phyloP scores from a whole-genome alignment of 768 basidiomycete species.

The Russula ochroleuca region DNA sequence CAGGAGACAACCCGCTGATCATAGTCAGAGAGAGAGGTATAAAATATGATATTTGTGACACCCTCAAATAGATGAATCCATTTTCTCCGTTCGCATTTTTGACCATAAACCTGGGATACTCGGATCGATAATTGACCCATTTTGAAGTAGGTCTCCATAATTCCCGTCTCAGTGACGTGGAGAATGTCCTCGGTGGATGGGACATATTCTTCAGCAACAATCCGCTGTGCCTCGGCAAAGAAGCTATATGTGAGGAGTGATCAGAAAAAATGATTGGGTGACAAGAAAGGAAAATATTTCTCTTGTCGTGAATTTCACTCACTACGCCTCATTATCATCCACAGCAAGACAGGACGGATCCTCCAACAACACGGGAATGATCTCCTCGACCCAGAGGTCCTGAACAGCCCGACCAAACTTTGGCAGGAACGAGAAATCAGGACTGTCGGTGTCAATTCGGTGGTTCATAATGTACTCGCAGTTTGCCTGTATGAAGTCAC shows the following conservation, averaged over 20 bases:
- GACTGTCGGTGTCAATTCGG: background rate
- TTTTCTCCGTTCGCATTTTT: constrained; percentile 48
- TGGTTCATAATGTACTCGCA: constrained; percentile 3
- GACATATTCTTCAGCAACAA: constrained; percentile 70
- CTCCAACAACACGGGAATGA: constrained; percentile 32
- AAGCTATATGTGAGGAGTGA: constrained; percentile 54
- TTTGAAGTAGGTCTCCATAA: constrained; percentile 78
- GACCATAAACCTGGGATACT: constrained; percentile 75
- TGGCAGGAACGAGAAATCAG: constrained; percentile 32
- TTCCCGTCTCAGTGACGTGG: constrained; percentile 69
- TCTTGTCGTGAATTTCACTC: background rate
- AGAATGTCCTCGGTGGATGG: constrained; percentile 84
- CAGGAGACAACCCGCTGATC: too few species aligned
- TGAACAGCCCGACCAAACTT: constrained; percentile 5
- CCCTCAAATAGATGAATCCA: constrained; percentile 54
- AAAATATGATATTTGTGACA: constrained; percentile 69
- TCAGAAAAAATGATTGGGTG: background rate
- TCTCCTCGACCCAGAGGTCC: constrained; percentile 34
- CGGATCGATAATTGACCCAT: constrained; percentile 32
- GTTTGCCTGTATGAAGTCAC: background rate
- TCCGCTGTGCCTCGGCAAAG: constrained; percentile 75
- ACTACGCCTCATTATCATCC: constrained; percentile 13
- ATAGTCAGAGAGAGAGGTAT: constrained; percentile 67
- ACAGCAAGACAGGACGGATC: background rate
- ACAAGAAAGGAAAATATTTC: background rate